Evolutionary conservation across 2,329 filamentous ascomycete species (phyloP).

Genomic region (Escovopsis sp.): DNA sequence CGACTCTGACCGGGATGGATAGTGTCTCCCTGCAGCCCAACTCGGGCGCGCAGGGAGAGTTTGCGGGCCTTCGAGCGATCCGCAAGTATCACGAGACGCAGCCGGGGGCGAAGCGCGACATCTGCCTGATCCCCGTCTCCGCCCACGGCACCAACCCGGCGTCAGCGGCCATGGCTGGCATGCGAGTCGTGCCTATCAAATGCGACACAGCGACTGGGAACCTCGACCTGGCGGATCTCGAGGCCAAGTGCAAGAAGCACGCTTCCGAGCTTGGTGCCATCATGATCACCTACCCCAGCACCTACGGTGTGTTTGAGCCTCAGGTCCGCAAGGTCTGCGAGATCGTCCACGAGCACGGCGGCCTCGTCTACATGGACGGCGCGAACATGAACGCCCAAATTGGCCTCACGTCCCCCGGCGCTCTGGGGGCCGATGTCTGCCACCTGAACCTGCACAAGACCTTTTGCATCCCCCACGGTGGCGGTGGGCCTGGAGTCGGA

Average conservation of each 20-base stretch:
- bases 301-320: conserved; percentile 89
- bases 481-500: conserved; percentile 83
- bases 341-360: conserved; percentile 73
- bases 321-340: conserved; percentile 72
- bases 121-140: conserved; percentile 87
- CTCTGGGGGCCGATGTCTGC: conserved; percentile 92
- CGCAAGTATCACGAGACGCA: conserved; percentile 65
- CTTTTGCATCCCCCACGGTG: conserved; percentile 94
- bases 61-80: conserved; percentile 77
- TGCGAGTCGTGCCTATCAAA: conserved; percentile 86
- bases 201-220: conserved; percentile 80
- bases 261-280: conserved; percentile 74
- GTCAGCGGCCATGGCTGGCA: conserved; percentile 87
- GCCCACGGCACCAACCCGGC: conserved; percentile 94
- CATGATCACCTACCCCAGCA: conserved; percentile 95
- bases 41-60: conserved; percentile 91
- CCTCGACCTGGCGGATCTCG: conserved; percentile 71
- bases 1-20: conserved; percentile 77
- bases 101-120: conserved; percentile 58
- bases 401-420: conserved; percentile 82
- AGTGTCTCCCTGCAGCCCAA: conserved; percentile 86
- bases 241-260: conserved; percentile 80
- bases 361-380: conserved; percentile 96
- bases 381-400: conserved; percentile 99
- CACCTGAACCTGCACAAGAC: conserved; percentile 98